Percentiles rank a stretch among this genome's conserved stretches.
phyloP scores from a whole-genome alignment of 2,329 filamentous ascomycete species.

The Diplodia seriata region DNA sequence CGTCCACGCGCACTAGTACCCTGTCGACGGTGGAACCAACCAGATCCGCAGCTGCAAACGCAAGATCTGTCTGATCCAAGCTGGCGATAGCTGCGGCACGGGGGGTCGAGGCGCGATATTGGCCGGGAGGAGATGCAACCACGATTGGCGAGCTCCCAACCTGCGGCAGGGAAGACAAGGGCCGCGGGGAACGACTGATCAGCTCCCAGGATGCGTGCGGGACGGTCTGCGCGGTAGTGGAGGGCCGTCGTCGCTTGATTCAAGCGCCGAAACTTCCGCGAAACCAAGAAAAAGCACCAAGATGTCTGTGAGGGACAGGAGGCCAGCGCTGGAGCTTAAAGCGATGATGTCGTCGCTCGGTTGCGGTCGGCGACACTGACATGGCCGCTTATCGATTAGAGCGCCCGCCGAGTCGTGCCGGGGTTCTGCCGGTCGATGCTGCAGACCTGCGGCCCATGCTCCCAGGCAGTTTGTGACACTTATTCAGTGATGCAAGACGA shows the following conservation, averaged over 20 bases:
- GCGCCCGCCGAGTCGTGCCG: not conserved
- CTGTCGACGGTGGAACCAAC: conserved; percentile 4
- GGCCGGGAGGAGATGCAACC: conserved; percentile 12
- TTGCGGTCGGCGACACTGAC: not conserved
- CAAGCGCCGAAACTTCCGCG: not conserved
- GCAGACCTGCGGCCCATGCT: not conserved
- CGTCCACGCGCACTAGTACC: conserved; percentile 23
- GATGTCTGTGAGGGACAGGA: not conserved
- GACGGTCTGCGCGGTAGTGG: not conserved
- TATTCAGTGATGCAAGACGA: not conserved
- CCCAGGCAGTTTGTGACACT: not conserved
- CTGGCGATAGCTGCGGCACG: conserved; percentile 1
- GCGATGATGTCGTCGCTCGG: conserved; percentile 28
- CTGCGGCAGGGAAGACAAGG: conserved; percentile 9
- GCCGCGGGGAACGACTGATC: not conserved
- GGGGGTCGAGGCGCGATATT: not conserved
- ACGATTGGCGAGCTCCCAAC: conserved; percentile 19
- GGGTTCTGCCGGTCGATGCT: not conserved
- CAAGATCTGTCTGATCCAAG: conserved; percentile 15
- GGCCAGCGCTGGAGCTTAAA: not conserved
- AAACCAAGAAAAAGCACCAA: not conserved
- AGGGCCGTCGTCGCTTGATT: not conserved
- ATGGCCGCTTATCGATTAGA: conserved; percentile 22
- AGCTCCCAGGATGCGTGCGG: not conserved
- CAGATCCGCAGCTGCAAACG: conserved; percentile 8